A percentile compares a stretch with the other conserved stretches of the same genome.
These are phyloP conservation scores for Gastrolobium bilobum DNA, from an alignment of 306 rosid species.

Conservation along the genomic window DNA sequence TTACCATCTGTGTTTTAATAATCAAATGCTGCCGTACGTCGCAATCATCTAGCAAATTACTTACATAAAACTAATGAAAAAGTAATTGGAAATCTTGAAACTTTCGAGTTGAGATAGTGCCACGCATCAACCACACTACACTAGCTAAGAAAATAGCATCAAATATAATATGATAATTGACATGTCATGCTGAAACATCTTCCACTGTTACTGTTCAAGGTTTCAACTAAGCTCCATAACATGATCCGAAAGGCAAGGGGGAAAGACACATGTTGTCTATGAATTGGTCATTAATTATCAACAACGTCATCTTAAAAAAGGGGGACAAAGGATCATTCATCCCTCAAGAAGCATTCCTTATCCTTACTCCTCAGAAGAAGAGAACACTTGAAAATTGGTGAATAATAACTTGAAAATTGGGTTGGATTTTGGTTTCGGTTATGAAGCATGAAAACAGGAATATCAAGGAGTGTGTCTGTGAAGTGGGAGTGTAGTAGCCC, in stretches of 20 bases:
- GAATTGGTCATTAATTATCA: slow-evolving; percentile 36
- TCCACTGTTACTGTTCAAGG: slow-evolving; percentile 39
- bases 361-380: slow-evolving; percentile 39
- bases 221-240: slow-evolving; percentile 38
- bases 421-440: slow-evolving; percentile 12
- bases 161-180: slow-evolving; percentile 25
- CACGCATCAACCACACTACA: slow-evolving; percentile 27
- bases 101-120: slow-evolving; percentile 22
- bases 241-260: slow-evolving; percentile 50
- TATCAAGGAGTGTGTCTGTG: slow-evolving; percentile 53
- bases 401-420: slow-evolving; percentile 41
- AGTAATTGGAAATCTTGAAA: slow-evolving; percentile 33
- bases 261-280: slow-evolving; percentile 44
- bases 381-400: slow-evolving; percentile 43
- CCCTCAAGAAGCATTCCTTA: slow-evolving; percentile 1
- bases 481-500: slow-evolving; percentile 48
- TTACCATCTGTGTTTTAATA: background rate
- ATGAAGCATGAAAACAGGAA: slow-evolving; percentile 54
- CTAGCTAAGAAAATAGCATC: background rate
- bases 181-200: slow-evolving; percentile 47
- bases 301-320: slow-evolving; percentile 20
- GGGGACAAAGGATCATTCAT: slow-evolving; percentile 32
- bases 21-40: slow-evolving; percentile 34
- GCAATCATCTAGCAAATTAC: background rate
- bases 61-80: background rate